Evolutionary conservation across 78 protist species (phyloP).

Genomic region (Chrysochromulina parva): DNA sequence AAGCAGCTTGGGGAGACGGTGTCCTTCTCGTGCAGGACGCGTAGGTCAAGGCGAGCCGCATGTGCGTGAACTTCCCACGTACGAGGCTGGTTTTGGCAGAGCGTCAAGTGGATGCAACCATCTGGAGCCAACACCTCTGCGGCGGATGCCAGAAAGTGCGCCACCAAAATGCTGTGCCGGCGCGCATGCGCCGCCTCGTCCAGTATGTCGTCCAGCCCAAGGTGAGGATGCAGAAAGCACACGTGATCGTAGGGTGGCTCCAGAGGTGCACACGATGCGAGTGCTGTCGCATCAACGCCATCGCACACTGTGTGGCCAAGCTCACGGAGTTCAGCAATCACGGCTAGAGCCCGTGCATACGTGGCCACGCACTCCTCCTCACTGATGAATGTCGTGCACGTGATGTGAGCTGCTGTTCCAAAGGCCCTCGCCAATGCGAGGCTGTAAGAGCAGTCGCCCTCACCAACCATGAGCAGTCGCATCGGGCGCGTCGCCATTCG

Average conservation of each 20-base stretch:
- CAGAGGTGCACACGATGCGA: neutral
- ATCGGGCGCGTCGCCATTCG: neutral
- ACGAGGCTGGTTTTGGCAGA: neutral
- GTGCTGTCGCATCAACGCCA: neutral
- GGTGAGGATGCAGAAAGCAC: neutral
- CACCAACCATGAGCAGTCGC: constrained; percentile 4
- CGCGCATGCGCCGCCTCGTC: neutral
- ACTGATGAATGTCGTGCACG: too few relatives aligned
- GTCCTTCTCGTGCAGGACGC: too few relatives aligned
- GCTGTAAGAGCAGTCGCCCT: neutral
- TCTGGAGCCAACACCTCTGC: neutral
- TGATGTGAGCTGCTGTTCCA: neutral
- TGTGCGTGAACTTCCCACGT: neutral
- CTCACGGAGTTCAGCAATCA: neutral
- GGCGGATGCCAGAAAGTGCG: neutral
- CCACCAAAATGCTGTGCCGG: neutral
- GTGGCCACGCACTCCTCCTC: neutral
- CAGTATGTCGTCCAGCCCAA: neutral
- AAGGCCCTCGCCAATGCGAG: neutral
- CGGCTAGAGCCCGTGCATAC: neutral
- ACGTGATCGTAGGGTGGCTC: neutral
- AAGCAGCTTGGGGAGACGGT: neutral
- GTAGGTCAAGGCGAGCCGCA: neutral
- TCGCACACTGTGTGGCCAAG: neutral
- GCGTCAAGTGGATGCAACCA: neutral